phyloP scores from a whole-genome alignment of 805 yeast genomes.

The Teunomyces cretensis region DNA sequence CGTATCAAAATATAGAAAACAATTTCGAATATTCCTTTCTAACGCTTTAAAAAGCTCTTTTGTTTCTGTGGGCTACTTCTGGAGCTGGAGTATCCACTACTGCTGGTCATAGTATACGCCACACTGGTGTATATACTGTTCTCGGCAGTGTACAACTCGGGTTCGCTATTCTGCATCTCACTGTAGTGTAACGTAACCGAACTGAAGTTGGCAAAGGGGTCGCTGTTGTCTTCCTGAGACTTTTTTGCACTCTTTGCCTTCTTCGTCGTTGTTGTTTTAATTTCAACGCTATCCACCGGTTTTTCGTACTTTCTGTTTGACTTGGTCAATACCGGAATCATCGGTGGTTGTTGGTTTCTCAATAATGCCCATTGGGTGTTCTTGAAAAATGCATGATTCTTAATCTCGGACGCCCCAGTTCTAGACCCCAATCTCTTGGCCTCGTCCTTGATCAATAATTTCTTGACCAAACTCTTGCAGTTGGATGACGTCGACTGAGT shows the following conservation, averaged over 20 bases:
- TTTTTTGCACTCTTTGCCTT: constrained; percentile 3
- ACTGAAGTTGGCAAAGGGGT: constrained; percentile 83
- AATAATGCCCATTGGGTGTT: constrained; percentile 92
- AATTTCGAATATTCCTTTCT: not conserved
- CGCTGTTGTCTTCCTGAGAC: constrained; percentile 39
- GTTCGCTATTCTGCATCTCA: constrained; percentile 15
- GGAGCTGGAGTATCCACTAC: constrained; percentile 5
- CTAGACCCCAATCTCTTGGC: constrained; percentile 84
- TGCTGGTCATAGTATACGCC: constrained; percentile 51
- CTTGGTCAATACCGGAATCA: constrained; percentile 75
- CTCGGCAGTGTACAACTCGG: constrained; percentile 38
- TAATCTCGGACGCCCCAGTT: constrained; percentile 93
- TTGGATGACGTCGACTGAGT: constrained; percentile 61
- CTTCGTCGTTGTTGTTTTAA: constrained; percentile 3
- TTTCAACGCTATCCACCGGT: constrained; percentile 13
- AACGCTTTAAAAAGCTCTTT: constrained; percentile 33
- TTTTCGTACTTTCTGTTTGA: constrained; percentile 13
- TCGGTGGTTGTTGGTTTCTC: constrained; percentile 91
- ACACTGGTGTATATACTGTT: constrained; percentile 48
- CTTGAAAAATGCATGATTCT: constrained; percentile 88
- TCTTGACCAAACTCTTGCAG: constrained; percentile 78
- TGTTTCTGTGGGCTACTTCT: constrained; percentile 19
- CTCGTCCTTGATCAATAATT: constrained; percentile 86
- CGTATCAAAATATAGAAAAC: too few species aligned
- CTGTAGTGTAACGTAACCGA: constrained; percentile 81